Conservation (phyloP, 2,329 filamentous ascomycete species). For the Alternaria atra region DNA sequence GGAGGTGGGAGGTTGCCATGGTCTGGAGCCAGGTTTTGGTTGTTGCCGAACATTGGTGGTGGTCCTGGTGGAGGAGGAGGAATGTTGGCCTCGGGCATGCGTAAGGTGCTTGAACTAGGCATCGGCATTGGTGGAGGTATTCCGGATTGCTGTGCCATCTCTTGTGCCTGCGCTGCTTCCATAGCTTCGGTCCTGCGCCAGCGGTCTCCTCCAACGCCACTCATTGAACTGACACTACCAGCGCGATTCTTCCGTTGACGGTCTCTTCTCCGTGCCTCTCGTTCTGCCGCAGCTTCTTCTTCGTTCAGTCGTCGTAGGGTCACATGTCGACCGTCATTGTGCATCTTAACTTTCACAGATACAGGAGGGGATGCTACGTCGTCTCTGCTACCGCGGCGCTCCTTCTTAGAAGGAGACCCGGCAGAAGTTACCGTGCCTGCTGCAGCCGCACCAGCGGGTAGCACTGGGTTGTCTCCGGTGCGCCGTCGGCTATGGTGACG, state of each 20-base stretch:
- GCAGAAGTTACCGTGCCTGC: conserved; percentile 36
- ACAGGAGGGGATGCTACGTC: conserved; percentile 66
- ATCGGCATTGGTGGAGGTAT: conserved; percentile 38
- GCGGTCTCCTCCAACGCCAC: conserved; percentile 47
- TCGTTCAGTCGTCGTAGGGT: conserved; percentile 69
- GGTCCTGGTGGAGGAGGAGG: conserved; percentile 45
- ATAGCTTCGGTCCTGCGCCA: conserved; percentile 52
- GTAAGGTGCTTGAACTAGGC: conserved; percentile 35
- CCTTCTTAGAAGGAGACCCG: conserved; percentile 42
- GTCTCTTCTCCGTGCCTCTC: conserved; percentile 63
- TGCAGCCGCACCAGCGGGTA: conserved; percentile 41
- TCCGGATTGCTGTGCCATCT: conserved; percentile 35
- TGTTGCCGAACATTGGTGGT: conserved; percentile 31
- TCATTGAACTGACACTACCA: conserved; percentile 53
- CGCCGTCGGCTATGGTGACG: conserved; percentile 46
- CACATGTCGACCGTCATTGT: conserved; percentile 69
- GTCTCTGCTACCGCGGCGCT: conserved; percentile 47
- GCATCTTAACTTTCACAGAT: conserved; percentile 71
- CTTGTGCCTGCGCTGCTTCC: conserved; percentile 47
- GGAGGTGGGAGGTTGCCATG: conserved; percentile 40
- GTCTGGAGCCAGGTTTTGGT: conserved; percentile 8
- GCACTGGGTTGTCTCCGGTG: conserved; percentile 32
- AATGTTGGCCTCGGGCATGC: conserved; percentile 42
- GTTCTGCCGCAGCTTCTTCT: conserved; percentile 68
- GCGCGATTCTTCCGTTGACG: conserved; percentile 50